Conservation (phyloP, 2,329 filamentous ascomycete genomes). For the Paramyrothecium sp. region DNA sequence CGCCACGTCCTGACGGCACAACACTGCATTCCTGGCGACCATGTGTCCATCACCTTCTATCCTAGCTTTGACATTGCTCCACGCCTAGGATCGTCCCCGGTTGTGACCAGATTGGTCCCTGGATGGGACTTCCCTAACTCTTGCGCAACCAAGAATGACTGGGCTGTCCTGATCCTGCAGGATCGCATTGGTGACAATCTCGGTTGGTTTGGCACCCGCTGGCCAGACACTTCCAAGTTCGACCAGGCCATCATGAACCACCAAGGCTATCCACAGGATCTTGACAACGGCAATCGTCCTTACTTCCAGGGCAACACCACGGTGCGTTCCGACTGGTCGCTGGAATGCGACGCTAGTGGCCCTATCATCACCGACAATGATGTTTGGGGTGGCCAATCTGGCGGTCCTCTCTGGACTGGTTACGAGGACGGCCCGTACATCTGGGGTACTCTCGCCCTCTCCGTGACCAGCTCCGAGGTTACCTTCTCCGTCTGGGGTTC, state of each 20-base stretch:
- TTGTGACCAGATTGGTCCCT: neutral
- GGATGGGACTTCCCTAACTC: neutral
- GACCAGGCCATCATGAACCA: slow-evolving; percentile 14
- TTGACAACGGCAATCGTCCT: slow-evolving; percentile 9
- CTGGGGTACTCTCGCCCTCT: slow-evolving; percentile 9
- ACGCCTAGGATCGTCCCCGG: slow-evolving; percentile 5
- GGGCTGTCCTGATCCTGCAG: slow-evolving; percentile 22
- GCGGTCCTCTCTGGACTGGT: slow-evolving; percentile 9
- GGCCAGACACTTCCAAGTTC: slow-evolving; percentile 9
- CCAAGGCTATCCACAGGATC: slow-evolving; percentile 17
- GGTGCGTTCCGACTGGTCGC: neutral
- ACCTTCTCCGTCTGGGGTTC: slow-evolving; percentile 9
- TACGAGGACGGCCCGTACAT: slow-evolving; percentile 1
- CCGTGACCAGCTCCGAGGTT: slow-evolving; percentile 1
- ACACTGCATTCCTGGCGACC: slow-evolving; percentile 20
- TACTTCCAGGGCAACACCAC: slow-evolving; percentile 7
- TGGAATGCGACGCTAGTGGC: slow-evolving; percentile 9
- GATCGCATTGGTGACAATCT: slow-evolving; percentile 18
- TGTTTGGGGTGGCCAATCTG: slow-evolving; percentile 12
- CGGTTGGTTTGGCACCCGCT: slow-evolving; percentile 19
- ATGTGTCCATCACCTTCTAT: slow-evolving; percentile 14
- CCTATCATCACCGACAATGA: slow-evolving; percentile 12
- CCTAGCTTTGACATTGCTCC: slow-evolving; percentile 20
- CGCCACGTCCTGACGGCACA: slow-evolving; percentile 24
- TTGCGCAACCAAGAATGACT: slow-evolving; percentile 20